phyloP scores from a whole-genome alignment of 179 eudicot genomes.

The Nepenthes alata region DNA sequence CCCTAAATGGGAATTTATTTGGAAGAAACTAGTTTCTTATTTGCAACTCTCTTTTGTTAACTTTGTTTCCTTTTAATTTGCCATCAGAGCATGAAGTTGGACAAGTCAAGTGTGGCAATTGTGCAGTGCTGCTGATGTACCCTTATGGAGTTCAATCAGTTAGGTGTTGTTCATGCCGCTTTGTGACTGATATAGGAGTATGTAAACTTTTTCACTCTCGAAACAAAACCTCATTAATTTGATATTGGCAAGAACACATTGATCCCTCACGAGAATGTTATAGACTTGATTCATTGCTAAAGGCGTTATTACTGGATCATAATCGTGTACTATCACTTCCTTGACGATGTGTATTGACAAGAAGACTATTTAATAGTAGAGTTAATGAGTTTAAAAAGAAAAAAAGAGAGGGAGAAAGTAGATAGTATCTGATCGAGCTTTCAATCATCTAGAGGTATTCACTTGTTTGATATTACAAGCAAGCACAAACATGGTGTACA shows the following conservation, averaged over 20 bases:
- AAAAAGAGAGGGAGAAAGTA: too few relatives aligned
- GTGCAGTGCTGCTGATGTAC: slow-evolving; percentile 80
- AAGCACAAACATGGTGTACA: too few relatives aligned
- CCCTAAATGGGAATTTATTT: neutral
- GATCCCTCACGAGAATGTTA: neutral
- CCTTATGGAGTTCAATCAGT: slow-evolving; percentile 72
- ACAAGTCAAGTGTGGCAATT: slow-evolving; percentile 73
- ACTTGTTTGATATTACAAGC: too few relatives aligned
- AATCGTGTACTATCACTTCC: too few relatives aligned
- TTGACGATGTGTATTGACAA: too few relatives aligned
- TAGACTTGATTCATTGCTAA: too few relatives aligned
- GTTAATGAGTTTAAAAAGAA: too few relatives aligned
- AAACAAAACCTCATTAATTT: neutral
- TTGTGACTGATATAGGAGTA: slow-evolving; percentile 69
- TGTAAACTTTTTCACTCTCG: slow-evolving; percentile 11
- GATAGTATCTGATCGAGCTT: neutral
- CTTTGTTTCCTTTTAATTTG: neutral
- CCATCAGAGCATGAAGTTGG: slow-evolving; percentile 65
- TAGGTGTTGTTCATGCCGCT: slow-evolving; percentile 62
- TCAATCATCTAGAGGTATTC: neutral
- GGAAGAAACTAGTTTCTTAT: neutral
- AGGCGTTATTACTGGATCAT: too few relatives aligned
- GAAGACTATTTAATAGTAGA: too few relatives aligned
- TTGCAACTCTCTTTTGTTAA: neutral
- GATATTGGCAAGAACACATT: neutral